phyloP scores from a whole-genome alignment of 768 basidiomycete species.

The Naganishia friedmannii region DNA sequence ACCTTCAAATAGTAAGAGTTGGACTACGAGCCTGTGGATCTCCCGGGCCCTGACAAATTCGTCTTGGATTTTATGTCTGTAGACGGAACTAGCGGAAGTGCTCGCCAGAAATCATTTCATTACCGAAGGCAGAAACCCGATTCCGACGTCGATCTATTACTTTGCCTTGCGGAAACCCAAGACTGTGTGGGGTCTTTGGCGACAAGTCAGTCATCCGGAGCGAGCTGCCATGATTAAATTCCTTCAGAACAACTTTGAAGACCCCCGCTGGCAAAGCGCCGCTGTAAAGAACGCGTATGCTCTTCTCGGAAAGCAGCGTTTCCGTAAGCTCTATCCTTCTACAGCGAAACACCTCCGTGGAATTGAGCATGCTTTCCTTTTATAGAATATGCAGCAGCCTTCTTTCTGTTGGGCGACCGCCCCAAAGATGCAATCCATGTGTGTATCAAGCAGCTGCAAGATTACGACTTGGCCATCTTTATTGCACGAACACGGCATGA shows the following conservation, averaged over 20 bases:
- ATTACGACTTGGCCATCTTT: constrained; percentile 86
- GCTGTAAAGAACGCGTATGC: constrained; percentile 96
- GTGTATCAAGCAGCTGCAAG: constrained; percentile 78
- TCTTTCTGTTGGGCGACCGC: constrained; percentile 86
- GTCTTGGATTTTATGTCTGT: not conserved
- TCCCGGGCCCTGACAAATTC: not conserved
- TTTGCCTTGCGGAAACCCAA: constrained; percentile 90
- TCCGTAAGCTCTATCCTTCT: constrained; percentile 61
- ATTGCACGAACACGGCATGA: constrained; percentile 80
- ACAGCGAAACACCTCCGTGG: not conserved
- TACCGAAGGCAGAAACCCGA: constrained; percentile 80
- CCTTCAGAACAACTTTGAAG: constrained; percentile 79
- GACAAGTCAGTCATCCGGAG: constrained; percentile 93
- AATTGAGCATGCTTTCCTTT: constrained; percentile 26
- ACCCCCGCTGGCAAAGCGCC: constrained; percentile 81
- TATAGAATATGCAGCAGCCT: constrained; percentile 94
- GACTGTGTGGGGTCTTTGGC: constrained; percentile 90
- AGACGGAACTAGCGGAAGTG: constrained; percentile 13
- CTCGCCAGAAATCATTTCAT: constrained; percentile 90
- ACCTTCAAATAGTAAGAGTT: constrained; percentile 4
- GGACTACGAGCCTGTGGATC: not conserved
- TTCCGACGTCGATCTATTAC: constrained; percentile 82
- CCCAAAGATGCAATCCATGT: constrained; percentile 88
- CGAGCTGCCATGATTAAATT: constrained; percentile 87
- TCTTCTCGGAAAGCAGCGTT: constrained; percentile 81